Conservation (phyloP, 106 monocot species). For the Platanthera guangdongensis region DNA sequence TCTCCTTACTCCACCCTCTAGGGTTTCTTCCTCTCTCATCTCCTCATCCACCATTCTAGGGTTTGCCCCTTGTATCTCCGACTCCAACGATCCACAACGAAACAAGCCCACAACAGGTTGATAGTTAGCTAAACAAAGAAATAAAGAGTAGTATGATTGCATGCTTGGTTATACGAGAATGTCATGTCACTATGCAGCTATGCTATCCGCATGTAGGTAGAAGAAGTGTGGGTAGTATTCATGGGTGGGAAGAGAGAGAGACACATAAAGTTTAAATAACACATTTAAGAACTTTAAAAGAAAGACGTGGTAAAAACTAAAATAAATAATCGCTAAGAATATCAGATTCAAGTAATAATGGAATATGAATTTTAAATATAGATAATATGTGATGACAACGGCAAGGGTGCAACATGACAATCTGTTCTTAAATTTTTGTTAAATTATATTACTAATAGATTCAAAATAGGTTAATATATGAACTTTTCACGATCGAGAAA, state of each 20-base stretch:
- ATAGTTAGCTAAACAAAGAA: neutral
- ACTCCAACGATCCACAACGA: no score
- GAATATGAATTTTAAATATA: neutral
- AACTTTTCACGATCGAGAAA: neutral
- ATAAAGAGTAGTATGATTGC: neutral
- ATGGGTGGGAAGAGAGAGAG: neutral
- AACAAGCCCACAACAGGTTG: no score
- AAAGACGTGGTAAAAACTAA: neutral
- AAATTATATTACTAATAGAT: no score
- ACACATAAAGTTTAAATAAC: neutral
- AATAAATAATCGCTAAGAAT: neutral
- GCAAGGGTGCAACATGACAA: no score
- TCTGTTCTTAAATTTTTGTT: no score
- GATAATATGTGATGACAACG: neutral
- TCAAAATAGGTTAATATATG: no score
- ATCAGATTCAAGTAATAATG: neutral
- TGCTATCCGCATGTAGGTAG: neutral
- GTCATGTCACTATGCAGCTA: neutral
- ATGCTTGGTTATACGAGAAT: neutral
- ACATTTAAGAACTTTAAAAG: neutral
- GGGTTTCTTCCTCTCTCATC: no score
- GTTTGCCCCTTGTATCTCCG: no score
- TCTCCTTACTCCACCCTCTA: no score
- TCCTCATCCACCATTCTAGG: no score
- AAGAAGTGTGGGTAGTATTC: neutral